A percentile compares a stretch with the other conserved stretches of the same genome.
Evolutionary conservation across 1,284 basidiomycete genomes (phyloP).

Genomic region (Papiliotrema flavescens): DNA sequence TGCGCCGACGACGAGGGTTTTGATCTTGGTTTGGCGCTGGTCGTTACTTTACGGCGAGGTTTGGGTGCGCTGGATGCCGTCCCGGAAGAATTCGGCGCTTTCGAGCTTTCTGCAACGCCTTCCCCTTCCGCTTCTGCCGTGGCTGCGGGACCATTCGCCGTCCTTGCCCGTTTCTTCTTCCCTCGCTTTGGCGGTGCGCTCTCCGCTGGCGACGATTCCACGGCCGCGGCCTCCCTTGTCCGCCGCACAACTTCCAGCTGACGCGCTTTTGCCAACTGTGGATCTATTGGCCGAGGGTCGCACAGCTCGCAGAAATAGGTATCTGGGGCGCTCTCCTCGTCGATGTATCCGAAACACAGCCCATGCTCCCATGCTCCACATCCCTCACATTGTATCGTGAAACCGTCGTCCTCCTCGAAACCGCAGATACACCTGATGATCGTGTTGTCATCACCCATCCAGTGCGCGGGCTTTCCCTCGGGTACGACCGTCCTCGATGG

Average conservation of each 20-base stretch:
- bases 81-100: conserved; percentile 22
- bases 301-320: conserved; percentile 48
- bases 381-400: conserved; percentile 84
- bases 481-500: conserved; percentile 28
- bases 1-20: conserved; percentile 7
- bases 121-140: conserved; percentile 5
- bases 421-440: conserved; percentile 49
- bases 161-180: conserved; percentile 6
- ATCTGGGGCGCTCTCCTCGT: conserved; percentile 67
- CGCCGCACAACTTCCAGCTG: conserved; percentile 9
- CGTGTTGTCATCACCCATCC: conserved; percentile 46
- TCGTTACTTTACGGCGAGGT: conserved; percentile 18
- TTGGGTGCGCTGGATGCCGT: conserved; percentile 25
- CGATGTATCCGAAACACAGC: conserved; percentile 72
- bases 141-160: not conserved
- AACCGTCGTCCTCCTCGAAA: conserved; percentile 72
- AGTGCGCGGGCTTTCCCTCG: conserved; percentile 31
- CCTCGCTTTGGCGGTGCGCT: conserved; percentile 8
- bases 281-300: conserved; percentile 34
- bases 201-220: not conserved
- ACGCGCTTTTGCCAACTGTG: conserved; percentile 21
- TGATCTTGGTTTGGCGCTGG: conserved; percentile 17
- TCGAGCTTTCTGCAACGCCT: conserved; percentile 14
- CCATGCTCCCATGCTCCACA: conserved; percentile 90
- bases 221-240: conserved; percentile 4